Evolutionary conservation across 352 stramenopile species (phyloP).

Genomic region (Ophiocytium majus): DNA sequence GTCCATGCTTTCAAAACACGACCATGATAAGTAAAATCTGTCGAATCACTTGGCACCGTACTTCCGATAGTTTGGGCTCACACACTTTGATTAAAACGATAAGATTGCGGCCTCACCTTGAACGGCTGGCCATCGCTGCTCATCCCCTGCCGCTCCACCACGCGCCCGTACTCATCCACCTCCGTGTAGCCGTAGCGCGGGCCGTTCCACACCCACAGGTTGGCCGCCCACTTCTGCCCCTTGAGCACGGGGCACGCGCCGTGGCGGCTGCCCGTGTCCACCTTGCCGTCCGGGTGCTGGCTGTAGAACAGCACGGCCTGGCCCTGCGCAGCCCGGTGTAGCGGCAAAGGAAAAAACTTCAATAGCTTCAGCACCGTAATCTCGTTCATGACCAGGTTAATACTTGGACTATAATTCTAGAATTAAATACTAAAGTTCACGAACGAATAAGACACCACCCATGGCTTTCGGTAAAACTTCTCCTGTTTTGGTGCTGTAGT

Average conservation of each 20-base stretch:
- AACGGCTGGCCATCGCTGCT: slow-evolving; percentile 31
- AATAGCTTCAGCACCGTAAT: no score
- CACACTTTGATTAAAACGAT: no score
- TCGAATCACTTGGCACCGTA: no score
- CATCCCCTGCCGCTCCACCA: slow-evolving; percentile 3
- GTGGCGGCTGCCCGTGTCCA: slow-evolving; percentile 73
- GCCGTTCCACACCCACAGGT: slow-evolving; percentile 95
- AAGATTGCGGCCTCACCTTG: slow-evolving; percentile 31
- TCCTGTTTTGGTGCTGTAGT: no score
- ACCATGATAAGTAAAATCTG: no score
- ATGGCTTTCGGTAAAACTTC: no score
- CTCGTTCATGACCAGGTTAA: no score
- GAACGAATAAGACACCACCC: no score
- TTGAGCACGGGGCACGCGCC: slow-evolving; percentile 90
- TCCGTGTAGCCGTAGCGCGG: slow-evolving; percentile 65
- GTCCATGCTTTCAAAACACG: no score
- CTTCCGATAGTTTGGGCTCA: no score
- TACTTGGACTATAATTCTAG: not conserved
- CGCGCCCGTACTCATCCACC: slow-evolving; percentile 39
- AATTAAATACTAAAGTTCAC: no score
- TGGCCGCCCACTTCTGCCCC: slow-evolving; percentile 90
- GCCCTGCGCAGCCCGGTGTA: slow-evolving; percentile 59
- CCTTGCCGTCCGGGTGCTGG: slow-evolving; percentile 85
- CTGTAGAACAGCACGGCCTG: slow-evolving; percentile 96
- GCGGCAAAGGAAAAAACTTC: no score